Percentiles rank a stretch among this genome's conserved stretches.
These are phyloP conservation scores for Globisporangium irregulare DNA, from an alignment of 352 stramenopile species.

Conservation along the genomic window DNA sequence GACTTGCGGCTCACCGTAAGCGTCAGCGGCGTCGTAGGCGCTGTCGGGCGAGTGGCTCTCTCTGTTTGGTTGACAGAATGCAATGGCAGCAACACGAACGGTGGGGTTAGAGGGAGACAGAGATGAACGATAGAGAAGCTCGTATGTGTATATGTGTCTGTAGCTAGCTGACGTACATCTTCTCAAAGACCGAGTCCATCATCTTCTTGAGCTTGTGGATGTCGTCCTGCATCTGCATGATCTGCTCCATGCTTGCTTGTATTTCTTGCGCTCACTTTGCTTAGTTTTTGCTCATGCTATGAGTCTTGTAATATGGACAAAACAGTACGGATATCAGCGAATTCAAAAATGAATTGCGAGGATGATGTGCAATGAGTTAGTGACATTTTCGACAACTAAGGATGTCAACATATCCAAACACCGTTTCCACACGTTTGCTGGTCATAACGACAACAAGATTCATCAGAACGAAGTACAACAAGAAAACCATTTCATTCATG, in stretches of 20 bases:
- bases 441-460: neutral
- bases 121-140: neutral
- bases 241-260: conserved; percentile 67
- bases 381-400: no score
- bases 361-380: no score
- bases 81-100: neutral
- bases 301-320: neutral
- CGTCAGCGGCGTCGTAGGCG: conserved; percentile 70
- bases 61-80: conserved; percentile 13
- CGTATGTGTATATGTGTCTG: neutral
- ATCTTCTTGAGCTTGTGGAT: conserved; percentile 92
- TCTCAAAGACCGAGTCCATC: conserved; percentile 86
- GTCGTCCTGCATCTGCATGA: conserved; percentile 90
- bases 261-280: neutral
- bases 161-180: conserved; percentile 47
- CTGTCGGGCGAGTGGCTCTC: conserved; percentile 58
- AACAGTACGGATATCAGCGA: neutral
- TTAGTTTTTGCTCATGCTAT: neutral
- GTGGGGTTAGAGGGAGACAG: no score
- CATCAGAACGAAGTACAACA: neutral
- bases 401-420: neutral
- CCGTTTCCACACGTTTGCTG: neutral
- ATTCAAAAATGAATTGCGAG: neutral
- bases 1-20: conserved; percentile 51
- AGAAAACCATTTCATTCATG: neutral